Conservation (phyloP, 371 early-diverging fungal species). For the Mortierella sp. region DNA sequence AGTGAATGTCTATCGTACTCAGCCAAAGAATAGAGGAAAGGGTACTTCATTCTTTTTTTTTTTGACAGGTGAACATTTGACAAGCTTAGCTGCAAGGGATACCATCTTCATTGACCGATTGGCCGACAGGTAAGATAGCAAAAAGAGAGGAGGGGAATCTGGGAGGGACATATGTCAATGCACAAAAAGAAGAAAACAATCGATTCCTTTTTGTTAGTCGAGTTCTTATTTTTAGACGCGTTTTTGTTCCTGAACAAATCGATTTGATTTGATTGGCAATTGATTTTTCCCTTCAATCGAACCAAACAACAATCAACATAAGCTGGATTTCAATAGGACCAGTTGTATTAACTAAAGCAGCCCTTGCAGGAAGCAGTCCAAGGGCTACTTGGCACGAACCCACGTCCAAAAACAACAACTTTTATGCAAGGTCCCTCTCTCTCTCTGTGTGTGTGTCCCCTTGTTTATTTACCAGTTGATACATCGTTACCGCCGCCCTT, state of each 20-base stretch:
- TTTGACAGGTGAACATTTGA: conserved; percentile 7
- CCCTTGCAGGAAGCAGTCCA: conserved; percentile 9
- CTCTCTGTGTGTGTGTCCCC: neutral
- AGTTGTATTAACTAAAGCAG: neutral
- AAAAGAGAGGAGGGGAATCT: neutral
- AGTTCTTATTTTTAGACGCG: neutral
- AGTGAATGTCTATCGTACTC: neutral
- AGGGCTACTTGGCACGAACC: conserved; percentile 13
- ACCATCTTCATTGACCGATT: too few relatives aligned
- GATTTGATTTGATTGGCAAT: conserved; percentile 7
- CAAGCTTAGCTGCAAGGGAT: neutral
- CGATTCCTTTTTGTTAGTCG: neutral
- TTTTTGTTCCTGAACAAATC: conserved; percentile 1
- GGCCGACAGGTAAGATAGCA: too few relatives aligned
- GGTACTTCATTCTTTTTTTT: too few relatives aligned
- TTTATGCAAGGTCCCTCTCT: neutral
- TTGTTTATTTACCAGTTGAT: neutral
- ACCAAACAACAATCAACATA: neutral
- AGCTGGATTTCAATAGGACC: neutral
- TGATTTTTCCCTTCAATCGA: conserved; percentile 1
- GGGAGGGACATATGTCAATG: neutral
- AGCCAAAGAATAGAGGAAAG: neutral
- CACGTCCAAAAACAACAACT: neutral
- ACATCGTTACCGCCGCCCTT: neutral
- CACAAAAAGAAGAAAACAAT: neutral